Base-by-base conservation (phyloP, 1,284 basidiomycete species). In the Gymnopus androsaceus region DNA sequence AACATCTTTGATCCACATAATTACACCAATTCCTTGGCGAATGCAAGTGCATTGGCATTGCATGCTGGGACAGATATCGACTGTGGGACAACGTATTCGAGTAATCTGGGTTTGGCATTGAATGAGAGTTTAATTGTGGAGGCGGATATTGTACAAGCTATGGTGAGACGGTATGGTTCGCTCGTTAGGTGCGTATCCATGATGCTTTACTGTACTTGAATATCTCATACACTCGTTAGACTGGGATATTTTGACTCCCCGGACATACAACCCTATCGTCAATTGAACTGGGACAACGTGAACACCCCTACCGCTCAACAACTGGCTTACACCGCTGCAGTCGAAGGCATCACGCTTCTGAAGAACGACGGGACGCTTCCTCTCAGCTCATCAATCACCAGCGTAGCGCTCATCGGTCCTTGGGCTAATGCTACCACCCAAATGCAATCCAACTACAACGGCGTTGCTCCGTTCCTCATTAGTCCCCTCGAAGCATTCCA, bases 351-450 rank as follows among this genome's bases (percentile, higher is more conserved):
- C 14, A 78, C 79, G 12, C 71, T 84, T 1, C 69, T 84, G 27
- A 83, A 84, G 68, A 84, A 83, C 61, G 79, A 83, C 55, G 80
- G 80, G 27, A 72, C 72, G 4, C 69, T 84, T 3, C 82, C 82
- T 3, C 68, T 84, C 54, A 67, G 73, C 19, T 61, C 62, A 1
- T 67, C 62, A 1, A 64, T 77, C 53, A 77, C 75, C 56, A 79
- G 73, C 19, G 61, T 84, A 28, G 82, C 80, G 4, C 64, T 84
- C 36, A 72, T 83, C 49, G 82, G 82, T 0, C 82, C 82, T 1
- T 82, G 75, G 75, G 80, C 76, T 2, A 81, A 81, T 62, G 81
- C 80, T 8, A 83, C 81, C 0, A 74, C 64, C 6, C 71, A 77
- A 58, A 75, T 83, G 77, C 82, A 83, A 57, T 81, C 81, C 17